Evolutionary conservation across 2,329 filamentous ascomycete genomes (phyloP).

Genomic region (Mariannaea sp.): DNA sequence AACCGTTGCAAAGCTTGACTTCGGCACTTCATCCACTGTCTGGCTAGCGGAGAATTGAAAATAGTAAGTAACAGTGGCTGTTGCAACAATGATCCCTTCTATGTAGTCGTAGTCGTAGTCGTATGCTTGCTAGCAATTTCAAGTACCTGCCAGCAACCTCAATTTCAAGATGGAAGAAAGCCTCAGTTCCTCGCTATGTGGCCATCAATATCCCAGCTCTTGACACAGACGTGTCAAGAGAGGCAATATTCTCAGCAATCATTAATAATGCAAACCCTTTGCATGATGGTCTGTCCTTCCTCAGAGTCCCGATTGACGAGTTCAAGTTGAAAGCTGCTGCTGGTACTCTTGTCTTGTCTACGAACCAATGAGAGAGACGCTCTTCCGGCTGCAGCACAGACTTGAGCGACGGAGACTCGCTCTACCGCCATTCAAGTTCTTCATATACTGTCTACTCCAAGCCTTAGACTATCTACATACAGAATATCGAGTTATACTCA

Average conservation of each 20-base stretch:
- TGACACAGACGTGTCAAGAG: neutral
- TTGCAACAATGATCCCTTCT: neutral
- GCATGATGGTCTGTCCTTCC: slow-evolving; percentile 11
- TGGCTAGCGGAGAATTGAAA: slow-evolving; percentile 42
- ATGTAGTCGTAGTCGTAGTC: too few relatives aligned
- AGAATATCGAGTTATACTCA: slow-evolving; percentile 29
- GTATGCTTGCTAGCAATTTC: too few relatives aligned
- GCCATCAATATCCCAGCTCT: neutral
- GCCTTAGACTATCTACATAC: slow-evolving; percentile 30
- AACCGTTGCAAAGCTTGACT: slow-evolving; percentile 44
- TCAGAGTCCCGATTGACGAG: slow-evolving; percentile 19
- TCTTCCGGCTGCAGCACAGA: slow-evolving; percentile 21
- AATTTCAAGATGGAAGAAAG: slow-evolving; percentile 9
- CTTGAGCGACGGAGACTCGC: slow-evolving; percentile 20
- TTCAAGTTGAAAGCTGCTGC: slow-evolving; percentile 21
- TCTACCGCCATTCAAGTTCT: slow-evolving; percentile 24
- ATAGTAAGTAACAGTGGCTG: slow-evolving; percentile 16
- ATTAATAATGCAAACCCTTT: neutral
- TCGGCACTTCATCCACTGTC: slow-evolving; percentile 43
- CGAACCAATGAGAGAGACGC: slow-evolving; percentile 30
- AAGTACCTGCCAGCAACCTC: too few relatives aligned
- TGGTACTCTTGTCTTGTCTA: slow-evolving; percentile 31
- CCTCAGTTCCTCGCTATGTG: slow-evolving; percentile 14
- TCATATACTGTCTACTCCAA: slow-evolving; percentile 26
- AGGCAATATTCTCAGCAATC: neutral